Evolutionary conservation across 2,329 filamentous ascomycete genomes (phyloP).

Genomic region (Peltaster fructicola): DNA sequence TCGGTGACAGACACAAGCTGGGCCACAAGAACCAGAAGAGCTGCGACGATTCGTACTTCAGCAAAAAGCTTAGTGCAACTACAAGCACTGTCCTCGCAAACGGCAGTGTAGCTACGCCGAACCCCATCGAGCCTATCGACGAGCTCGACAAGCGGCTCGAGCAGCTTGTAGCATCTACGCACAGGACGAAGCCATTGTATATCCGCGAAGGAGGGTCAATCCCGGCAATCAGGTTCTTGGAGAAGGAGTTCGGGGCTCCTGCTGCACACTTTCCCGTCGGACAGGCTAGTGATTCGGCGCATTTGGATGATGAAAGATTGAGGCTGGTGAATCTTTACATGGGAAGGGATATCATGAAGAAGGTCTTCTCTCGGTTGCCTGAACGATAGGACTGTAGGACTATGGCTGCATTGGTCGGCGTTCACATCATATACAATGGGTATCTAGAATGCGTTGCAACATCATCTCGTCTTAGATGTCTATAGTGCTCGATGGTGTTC

Average conservation of each 20-base stretch:
- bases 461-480: no score
- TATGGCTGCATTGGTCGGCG: no score
- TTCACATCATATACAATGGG: no score
- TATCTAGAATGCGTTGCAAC: no score
- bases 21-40: no score
- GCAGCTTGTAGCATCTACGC: slow-evolving; percentile 5
- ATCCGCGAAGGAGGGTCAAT: slow-evolving; percentile 94
- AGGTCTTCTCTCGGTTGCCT: no score
- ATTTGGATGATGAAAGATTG: slow-evolving; percentile 90
- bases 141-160: slow-evolving; percentile 12
- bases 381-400: slow-evolving; percentile 12
- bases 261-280: slow-evolving; percentile 89
- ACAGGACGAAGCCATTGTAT: slow-evolving; percentile 51
- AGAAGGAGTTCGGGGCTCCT: slow-evolving; percentile 82
- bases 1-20: no score
- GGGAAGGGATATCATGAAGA: slow-evolving; percentile 76
- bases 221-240: slow-evolving; percentile 79
- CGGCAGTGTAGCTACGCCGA: slow-evolving; percentile 19
- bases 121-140: slow-evolving; percentile 9
- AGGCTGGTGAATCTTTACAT: slow-evolving; percentile 75
- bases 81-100: slow-evolving; percentile 36
- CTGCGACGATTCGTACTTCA: slow-evolving; percentile 10
- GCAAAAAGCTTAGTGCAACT: slow-evolving; percentile 26
- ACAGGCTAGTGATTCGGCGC: slow-evolving; percentile 82
- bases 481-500: no score